These are phyloP conservation scores for Jasminum sambac DNA, from an alignment of 257 asterid species.

Conservation along the genomic window DNA sequence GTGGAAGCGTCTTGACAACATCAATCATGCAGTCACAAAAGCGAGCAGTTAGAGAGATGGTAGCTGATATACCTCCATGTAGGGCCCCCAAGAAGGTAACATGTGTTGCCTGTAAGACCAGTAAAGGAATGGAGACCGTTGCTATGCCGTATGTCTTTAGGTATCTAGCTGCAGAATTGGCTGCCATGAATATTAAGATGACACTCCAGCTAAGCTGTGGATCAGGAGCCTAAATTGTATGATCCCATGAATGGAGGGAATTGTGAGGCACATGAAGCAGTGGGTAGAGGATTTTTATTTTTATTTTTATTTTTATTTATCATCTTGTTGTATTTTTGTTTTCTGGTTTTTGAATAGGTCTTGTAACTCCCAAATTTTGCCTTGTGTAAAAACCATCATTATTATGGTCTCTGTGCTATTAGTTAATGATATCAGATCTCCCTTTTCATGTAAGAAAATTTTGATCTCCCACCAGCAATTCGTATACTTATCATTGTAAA, in stretches of 20 bases:
- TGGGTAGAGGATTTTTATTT: too few species aligned
- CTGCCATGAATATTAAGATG: slow-evolving; percentile 92
- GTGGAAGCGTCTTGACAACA: slow-evolving; percentile 87
- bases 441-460: too few species aligned
- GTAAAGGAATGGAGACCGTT: slow-evolving; percentile 95
- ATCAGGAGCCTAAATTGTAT: slow-evolving; percentile 31
- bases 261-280: too few species aligned
- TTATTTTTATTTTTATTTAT: too few species aligned
- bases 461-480: too few species aligned
- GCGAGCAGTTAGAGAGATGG: slow-evolving; percentile 43
- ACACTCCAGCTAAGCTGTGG: slow-evolving; percentile 62
- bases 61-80: slow-evolving; percentile 54
- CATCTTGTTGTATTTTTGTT: too few species aligned
- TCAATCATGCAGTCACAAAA: slow-evolving; percentile 50
- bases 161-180: slow-evolving; percentile 90
- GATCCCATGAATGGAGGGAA: neutral
- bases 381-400: too few species aligned
- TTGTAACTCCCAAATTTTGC: too few species aligned
- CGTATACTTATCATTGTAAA: too few species aligned
- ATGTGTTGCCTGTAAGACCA: slow-evolving; percentile 68
- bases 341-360: too few species aligned
- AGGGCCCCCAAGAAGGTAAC: slow-evolving; percentile 59
- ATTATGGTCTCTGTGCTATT: too few species aligned
- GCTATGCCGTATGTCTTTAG: slow-evolving; percentile 94
- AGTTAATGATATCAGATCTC: too few species aligned